Evolutionary conservation across 148 eudicot species (phyloP).

Genomic region (Rheum nobile): DNA sequence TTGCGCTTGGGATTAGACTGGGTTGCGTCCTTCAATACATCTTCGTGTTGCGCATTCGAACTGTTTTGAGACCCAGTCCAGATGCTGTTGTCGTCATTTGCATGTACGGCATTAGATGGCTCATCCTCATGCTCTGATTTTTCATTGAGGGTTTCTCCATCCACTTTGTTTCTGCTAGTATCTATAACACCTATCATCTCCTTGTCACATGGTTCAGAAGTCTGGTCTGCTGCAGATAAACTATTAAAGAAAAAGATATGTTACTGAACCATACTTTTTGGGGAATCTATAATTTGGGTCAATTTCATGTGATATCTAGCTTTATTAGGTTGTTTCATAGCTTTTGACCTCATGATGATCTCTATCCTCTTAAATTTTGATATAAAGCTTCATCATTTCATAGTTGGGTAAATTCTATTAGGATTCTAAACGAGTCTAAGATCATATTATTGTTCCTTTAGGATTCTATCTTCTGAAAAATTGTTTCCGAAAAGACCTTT

Average conservation of each 20-base stretch:
- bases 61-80: background rate
- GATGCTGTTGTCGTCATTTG: background rate
- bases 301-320: background rate
- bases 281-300: background rate
- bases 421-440: background rate
- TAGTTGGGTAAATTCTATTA: background rate
- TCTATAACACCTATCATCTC: background rate
- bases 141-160: background rate
- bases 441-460: background rate
- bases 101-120: background rate
- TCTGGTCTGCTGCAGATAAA: slow-evolving; percentile 3
- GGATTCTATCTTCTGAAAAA: background rate
- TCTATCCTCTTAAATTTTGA: background rate
- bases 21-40: background rate
- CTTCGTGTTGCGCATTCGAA: background rate
- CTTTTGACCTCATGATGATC: background rate
- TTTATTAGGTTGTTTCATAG: background rate
- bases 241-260: background rate
- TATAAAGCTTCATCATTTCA: background rate
- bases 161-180: background rate
- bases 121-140: too few relatives aligned
- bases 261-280: background rate
- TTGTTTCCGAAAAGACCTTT: background rate
- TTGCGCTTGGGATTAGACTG: background rate
- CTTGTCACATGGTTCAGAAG: background rate